These are phyloP conservation scores for Dissophora ornata DNA, from an alignment of 192 early-diverging fungal species.

Conservation along the genomic window DNA sequence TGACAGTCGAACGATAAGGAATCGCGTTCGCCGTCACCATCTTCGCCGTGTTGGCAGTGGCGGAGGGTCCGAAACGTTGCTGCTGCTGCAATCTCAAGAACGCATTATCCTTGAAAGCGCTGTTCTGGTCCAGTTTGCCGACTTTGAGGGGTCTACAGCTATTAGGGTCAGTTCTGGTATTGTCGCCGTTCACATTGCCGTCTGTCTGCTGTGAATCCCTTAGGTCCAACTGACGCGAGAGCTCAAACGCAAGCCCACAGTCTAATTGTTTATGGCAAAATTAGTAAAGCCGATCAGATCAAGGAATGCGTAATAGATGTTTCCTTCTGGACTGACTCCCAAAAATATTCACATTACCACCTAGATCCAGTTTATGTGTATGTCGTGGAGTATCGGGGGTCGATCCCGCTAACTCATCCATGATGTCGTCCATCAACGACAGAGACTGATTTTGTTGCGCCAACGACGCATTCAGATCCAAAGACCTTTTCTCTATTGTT, in stretches of 20 bases:
- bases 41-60: not conserved
- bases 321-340: no score
- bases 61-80: no score
- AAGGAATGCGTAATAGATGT: no score
- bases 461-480: not conserved
- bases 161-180: not conserved
- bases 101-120: conserved; percentile 37
- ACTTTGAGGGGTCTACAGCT: not conserved
- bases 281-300: no score
- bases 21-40: not conserved
- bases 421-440: conserved; percentile 49
- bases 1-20: not conserved
- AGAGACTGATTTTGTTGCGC: no score
- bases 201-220: no score
- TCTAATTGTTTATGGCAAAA: no score
- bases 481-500: not conserved
- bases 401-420: conserved; percentile 28
- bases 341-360: conserved; percentile 27
- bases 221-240: conserved; percentile 27
- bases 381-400: conserved; percentile 25
- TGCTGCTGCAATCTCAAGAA: conserved; percentile 21
- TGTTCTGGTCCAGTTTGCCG: conserved; percentile 28
- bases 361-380: conserved; percentile 5
- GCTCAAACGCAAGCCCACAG: conserved; percentile 26
- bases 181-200: no score